Evolutionary conservation across 768 basidiomycete species (phyloP).

Genomic region (Pleurotus tuber-regium): DNA sequence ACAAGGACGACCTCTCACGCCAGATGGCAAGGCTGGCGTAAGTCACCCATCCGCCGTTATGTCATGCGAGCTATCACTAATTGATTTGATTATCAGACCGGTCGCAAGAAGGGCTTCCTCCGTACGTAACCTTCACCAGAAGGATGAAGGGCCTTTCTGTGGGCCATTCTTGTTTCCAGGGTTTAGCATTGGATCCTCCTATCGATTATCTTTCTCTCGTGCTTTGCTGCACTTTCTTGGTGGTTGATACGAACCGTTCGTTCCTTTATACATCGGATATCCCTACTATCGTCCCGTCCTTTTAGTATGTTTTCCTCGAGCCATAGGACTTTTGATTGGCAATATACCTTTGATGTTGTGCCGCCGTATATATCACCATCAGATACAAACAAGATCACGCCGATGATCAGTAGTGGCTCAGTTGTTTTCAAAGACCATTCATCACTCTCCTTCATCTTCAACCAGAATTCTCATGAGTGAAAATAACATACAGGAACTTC

Average conservation of each 20-base stretch:
- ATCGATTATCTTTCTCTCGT: constrained; percentile 31
- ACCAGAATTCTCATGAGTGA: constrained; percentile 49
- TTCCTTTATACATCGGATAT: constrained; percentile 62
- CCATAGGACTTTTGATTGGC: constrained; percentile 2
- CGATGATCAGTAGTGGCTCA: constrained; percentile 14
- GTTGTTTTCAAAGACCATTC: constrained; percentile 1
- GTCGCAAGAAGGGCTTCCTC: constrained; percentile 76
- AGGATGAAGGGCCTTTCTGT: constrained; percentile 27
- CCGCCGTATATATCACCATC: not conserved
- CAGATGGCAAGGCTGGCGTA: constrained; percentile 81
- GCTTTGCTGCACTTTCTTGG: constrained; percentile 44
- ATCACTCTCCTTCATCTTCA: constrained; percentile 15
- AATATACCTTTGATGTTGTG: constrained; percentile 6
- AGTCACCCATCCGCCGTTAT: constrained; percentile 32
- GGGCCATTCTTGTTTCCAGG: constrained; percentile 16
- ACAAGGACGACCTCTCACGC: constrained; percentile 91
- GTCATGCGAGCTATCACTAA: constrained; percentile 12
- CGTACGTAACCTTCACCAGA: constrained; percentile 43
- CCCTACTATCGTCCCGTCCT: constrained; percentile 44
- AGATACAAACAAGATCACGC: constrained; percentile 11
- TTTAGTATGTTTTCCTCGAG: constrained; percentile 46
- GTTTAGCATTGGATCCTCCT: constrained; percentile 21
- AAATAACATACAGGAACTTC: constrained; percentile 58
- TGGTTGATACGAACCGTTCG: constrained; percentile 50
- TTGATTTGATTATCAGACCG: constrained; percentile 37